Conservation (phyloP, 495 filamentous ascomycete genomes). For the Parathielavia hyrcaniae region DNA sequence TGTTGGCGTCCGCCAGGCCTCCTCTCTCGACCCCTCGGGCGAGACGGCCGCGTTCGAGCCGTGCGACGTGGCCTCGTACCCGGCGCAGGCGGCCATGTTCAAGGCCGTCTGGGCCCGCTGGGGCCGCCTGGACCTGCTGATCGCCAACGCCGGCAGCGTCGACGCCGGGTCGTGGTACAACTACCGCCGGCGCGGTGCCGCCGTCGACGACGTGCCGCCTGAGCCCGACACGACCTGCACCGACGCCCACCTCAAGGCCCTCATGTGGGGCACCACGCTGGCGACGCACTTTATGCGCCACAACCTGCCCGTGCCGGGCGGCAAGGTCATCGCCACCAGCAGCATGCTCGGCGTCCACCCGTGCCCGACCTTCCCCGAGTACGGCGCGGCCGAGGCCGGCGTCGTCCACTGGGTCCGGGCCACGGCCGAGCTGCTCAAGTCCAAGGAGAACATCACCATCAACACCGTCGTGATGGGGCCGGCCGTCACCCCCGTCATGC, state of each 20-base stretch:
- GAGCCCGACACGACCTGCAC: slow-evolving; percentile 34
- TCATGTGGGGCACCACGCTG: slow-evolving; percentile 39
- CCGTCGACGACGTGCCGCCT: slow-evolving; percentile 31
- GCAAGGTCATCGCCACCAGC: slow-evolving; percentile 36
- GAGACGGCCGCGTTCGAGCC: slow-evolving; percentile 31
- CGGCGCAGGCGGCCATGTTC: slow-evolving; percentile 34
- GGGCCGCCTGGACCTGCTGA: slow-evolving; percentile 38
- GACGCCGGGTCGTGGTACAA: slow-evolving; percentile 26
- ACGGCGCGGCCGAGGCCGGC: slow-evolving; percentile 38
- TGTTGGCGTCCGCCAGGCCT: not conserved
- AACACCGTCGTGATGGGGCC: slow-evolving; percentile 36
- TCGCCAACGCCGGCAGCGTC: slow-evolving; percentile 39
- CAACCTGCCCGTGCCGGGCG: slow-evolving; percentile 34
- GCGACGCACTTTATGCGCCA: slow-evolving; percentile 43
- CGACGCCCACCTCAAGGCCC: slow-evolving; percentile 38
- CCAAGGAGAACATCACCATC: slow-evolving; percentile 40
- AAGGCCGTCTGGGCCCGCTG: slow-evolving; percentile 30
- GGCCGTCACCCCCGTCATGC: slow-evolving; percentile 35
- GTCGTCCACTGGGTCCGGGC: slow-evolving; percentile 35
- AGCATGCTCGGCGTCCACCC: slow-evolving; percentile 36
- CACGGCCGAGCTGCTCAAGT: slow-evolving; percentile 30
- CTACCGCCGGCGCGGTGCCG: slow-evolving; percentile 5
- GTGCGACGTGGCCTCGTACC: slow-evolving; percentile 36
- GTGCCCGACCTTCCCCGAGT: slow-evolving; percentile 37
- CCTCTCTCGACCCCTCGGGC: slow-evolving; percentile 23